A percentile compares a stretch with the other conserved stretches of the same genome.
Conservation (phyloP, 495 filamentous ascomycete genomes). For the Penicillium cinerascens region DNA sequence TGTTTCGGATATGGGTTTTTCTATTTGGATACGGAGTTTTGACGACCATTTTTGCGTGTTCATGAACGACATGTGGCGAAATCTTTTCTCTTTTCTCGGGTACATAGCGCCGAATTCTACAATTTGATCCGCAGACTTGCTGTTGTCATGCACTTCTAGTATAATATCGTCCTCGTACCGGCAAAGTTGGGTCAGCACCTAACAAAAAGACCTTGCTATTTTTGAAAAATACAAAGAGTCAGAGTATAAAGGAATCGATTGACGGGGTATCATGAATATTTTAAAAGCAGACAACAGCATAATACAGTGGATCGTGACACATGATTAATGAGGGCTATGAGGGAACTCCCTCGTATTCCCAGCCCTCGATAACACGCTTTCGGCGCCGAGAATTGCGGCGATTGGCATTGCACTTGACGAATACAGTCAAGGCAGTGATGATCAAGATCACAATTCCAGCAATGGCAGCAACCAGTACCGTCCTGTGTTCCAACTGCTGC, state of each 20-base stretch:
- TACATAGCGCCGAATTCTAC: not conserved
- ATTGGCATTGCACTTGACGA: conserved; percentile 63
- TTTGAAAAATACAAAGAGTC: too few relatives aligned
- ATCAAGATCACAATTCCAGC: conserved; percentile 58
- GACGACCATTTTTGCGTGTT: conserved; percentile 2
- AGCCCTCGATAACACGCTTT: conserved; percentile 52
- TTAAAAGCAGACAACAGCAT: too few relatives aligned
- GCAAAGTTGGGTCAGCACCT: too few relatives aligned
- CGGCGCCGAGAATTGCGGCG: conserved; percentile 48
- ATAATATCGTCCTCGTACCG: too few relatives aligned
- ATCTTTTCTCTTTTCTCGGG: not conserved
- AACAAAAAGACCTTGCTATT: too few relatives aligned
- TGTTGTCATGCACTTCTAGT: too few relatives aligned
- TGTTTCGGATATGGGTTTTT: conserved; percentile 4
- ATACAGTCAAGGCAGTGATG: conserved; percentile 55
- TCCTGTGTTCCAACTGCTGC: conserved; percentile 35
- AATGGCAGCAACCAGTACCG: conserved; percentile 57
- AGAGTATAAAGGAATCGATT: too few relatives aligned
- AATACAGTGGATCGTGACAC: not conserved
- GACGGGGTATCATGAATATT: too few relatives aligned
- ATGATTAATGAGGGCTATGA: conserved; percentile 21
- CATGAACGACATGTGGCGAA: conserved; percentile 26
- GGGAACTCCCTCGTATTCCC: conserved; percentile 67
- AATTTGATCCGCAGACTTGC: not conserved
- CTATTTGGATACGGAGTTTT: conserved; percentile 16